Evolutionary conservation across 139 green algal species (phyloP).

Genomic region (Chlorella sp.): DNA sequence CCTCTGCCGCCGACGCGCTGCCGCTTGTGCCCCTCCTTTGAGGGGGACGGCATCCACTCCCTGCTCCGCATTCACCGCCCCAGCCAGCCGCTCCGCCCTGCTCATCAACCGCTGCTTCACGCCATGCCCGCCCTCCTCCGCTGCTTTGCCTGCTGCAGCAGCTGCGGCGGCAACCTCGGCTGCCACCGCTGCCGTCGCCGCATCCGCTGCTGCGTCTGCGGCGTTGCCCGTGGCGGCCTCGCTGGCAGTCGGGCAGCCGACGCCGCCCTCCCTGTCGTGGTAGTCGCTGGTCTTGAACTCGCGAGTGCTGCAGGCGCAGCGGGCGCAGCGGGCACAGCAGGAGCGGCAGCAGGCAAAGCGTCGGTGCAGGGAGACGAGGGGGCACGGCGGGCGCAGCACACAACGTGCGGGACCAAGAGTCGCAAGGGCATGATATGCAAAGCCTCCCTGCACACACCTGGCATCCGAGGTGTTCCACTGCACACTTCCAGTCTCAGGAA

Average conservation of each 20-base stretch:
- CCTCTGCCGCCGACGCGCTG: neutral
- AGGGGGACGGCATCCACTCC: neutral
- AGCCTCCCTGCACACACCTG: no score
- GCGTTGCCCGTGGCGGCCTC: neutral
- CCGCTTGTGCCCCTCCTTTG: neutral
- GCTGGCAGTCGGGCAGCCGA: neutral
- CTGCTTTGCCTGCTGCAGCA: neutral
- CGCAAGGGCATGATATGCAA: no score
- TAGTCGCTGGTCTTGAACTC: slow-evolving; percentile 49
- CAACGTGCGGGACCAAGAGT: no score
- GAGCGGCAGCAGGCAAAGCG: no score
- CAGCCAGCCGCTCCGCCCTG: neutral
- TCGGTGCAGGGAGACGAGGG: no score
- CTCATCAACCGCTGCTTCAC: slow-evolving; percentile 4
- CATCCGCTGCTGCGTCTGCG: neutral
- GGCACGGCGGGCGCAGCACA: no score
- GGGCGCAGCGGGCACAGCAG: no score
- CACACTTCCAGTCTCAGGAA: no score
- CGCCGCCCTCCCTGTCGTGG: neutral
- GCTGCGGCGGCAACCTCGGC: neutral
- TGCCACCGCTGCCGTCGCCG: neutral
- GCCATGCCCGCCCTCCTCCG: neutral
- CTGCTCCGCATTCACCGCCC: neutral
- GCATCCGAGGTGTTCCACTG: no score
- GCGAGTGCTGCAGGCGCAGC: neutral